Base-by-base conservation (phyloP, 2,329 filamentous ascomycete species). In the Epichloe typhina region DNA sequence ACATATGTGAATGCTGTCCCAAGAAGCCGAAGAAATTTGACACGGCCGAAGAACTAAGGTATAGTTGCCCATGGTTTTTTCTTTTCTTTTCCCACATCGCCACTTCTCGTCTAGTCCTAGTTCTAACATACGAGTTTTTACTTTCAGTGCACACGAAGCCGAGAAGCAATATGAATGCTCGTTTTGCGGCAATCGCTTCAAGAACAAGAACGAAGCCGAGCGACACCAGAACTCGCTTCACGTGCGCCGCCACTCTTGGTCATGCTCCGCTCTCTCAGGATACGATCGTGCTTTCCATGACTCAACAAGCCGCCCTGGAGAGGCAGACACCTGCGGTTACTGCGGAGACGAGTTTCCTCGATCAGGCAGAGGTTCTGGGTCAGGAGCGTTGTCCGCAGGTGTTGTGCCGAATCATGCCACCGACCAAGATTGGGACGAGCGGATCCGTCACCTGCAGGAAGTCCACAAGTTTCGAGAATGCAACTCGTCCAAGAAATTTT, bases 401-500 rank as follows among this genome's bases (percentile, higher is more conserved):
- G 62, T 70, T 46, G 57, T 62, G 36, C 65, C 64, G 26, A 67
- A 69, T 40, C 66, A 70, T 23, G 68, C 83, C 21, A 95, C 87
- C 40, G 84, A 90, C 5, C 80, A 88, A 49, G 86, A 97, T 63
- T 96, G 90, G 90, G 86, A 95, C 49, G 76, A 81, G 54, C 83
- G 93, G 52, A 82, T 90, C 50, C 84, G 86, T 51, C 93, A 98
- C 70, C 72, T 98, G 50, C 90, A 89, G 62, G 84, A 87, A 59
- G 80, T 89, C 56, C 93, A 98, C 73, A 98, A 98, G 65, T 98
- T 95, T 65, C 82, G 89, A 55, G 93, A 97, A 70, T 98, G 93
- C 77, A 98, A 98, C 66, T 89, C 93, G 61, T 86, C 86, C 58
- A 98, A 98, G 74, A 97, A 97, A 66, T 98, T 98, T 98, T 98